phyloP scores from a whole-genome alignment of 306 rosid genomes.

The Rubus parviflorus region DNA sequence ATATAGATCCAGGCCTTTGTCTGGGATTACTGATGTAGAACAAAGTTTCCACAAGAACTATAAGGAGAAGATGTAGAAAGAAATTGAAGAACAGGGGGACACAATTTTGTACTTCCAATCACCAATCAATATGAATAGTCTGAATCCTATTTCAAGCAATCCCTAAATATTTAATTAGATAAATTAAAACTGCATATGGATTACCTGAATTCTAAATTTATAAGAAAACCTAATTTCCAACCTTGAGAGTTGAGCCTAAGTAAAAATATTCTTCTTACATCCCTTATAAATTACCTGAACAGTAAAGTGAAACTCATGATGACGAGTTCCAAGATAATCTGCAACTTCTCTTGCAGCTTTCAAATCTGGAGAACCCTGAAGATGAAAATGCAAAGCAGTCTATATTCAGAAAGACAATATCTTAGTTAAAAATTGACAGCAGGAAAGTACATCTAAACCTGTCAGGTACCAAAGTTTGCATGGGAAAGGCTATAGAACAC shows the following conservation, averaged over 20 bases:
- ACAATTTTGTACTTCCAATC: neutral
- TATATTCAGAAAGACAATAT: conserved; percentile 12
- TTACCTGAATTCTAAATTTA: neutral
- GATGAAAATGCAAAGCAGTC: conserved; percentile 21
- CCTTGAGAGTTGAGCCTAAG: conserved; percentile 3
- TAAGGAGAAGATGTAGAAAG: neutral
- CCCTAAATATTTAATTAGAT: neutral
- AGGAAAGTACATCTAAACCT: conserved; percentile 4
- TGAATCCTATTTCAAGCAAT: neutral
- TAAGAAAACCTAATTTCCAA: neutral
- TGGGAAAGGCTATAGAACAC: neutral
- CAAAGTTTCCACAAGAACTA: neutral
- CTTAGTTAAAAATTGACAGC: neutral
- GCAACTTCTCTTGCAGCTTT: conserved; percentile 96
- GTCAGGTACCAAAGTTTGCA: neutral
- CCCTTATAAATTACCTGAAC: conserved; percentile 65
- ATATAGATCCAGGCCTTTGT: neutral
- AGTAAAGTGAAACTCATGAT: conserved; percentile 85
- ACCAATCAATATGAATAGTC: neutral
- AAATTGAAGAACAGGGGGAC: neutral
- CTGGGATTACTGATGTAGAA: neutral
- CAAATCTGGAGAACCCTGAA: conserved; percentile 94
- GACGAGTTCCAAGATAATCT: conserved; percentile 89
- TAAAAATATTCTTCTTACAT: neutral
- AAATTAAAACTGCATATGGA: neutral